These are phyloP conservation scores for Penicillium olsonii DNA, from an alignment of 2,329 filamentous ascomycete genomes.

Conservation along the genomic window DNA sequence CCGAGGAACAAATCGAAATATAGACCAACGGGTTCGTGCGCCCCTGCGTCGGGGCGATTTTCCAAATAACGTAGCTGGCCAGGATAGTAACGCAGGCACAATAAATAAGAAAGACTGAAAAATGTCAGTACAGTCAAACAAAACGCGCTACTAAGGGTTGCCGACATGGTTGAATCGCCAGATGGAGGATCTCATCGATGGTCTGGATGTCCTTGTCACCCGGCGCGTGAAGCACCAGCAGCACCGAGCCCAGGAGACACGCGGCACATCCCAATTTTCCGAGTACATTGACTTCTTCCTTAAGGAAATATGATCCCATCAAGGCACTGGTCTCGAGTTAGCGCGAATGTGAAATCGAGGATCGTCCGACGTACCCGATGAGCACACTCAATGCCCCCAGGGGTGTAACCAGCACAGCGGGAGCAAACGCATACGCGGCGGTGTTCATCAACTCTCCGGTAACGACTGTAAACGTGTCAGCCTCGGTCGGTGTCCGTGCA, in stretches of 20 bases:
- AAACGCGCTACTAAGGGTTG: too few relatives aligned
- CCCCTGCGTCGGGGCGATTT: conserved; percentile 81
- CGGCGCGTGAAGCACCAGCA: conserved; percentile 95
- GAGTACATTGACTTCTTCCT: conserved; percentile 84
- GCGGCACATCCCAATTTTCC: conserved; percentile 95
- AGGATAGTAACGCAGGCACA: conserved; percentile 77
- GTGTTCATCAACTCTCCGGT: conserved; percentile 96
- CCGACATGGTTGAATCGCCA: conserved; percentile 83
- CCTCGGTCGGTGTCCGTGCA: conserved; percentile 22
- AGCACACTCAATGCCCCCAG: conserved; percentile 90
- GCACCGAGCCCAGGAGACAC: conserved; percentile 91
- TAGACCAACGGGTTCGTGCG: conserved; percentile 96
- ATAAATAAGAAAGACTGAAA: conserved; percentile 85
- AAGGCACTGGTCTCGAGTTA: conserved; percentile 65
- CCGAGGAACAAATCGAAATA: conserved; percentile 95
- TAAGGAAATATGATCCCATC: conserved; percentile 88
- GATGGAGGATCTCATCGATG: conserved; percentile 84
- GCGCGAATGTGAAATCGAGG: conserved; percentile 2
- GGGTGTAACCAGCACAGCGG: conserved; percentile 93
- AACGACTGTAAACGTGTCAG: conserved; percentile 63
- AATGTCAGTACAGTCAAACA: background rate
- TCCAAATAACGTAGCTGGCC: conserved; percentile 93
- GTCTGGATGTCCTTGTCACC: conserved; percentile 88
- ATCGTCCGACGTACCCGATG: conserved; percentile 62
- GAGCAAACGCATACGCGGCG: conserved; percentile 95